Evolutionary conservation across 2,329 filamentous ascomycete species (phyloP).

Genomic region (Ophidiomyces ophidiicola): DNA sequence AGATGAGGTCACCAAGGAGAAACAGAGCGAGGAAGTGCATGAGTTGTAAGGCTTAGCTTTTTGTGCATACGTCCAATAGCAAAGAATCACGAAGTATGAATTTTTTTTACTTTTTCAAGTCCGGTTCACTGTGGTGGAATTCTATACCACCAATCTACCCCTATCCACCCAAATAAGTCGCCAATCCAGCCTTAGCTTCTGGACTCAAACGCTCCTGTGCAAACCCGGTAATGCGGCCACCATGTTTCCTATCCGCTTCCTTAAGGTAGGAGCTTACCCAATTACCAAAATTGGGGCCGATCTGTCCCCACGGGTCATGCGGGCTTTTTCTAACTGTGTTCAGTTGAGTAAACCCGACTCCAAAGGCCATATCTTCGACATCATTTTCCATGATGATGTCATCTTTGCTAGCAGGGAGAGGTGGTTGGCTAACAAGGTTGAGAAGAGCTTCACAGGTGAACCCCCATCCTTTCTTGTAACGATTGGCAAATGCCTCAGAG

Average conservation of each 20-base stretch:
- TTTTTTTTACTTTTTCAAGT: not conserved
- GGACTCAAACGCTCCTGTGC: slow-evolving; percentile 57
- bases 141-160: not conserved
- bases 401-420: slow-evolving; percentile 56
- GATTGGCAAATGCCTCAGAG: slow-evolving; percentile 67
- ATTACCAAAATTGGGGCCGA: slow-evolving; percentile 59
- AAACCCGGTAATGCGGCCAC: slow-evolving; percentile 57
- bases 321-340: slow-evolving; percentile 71
- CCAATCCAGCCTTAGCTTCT: slow-evolving; percentile 40
- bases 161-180: slow-evolving; percentile 31
- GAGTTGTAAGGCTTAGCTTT: too few species aligned
- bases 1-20: slow-evolving; percentile 14
- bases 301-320: slow-evolving; percentile 74
- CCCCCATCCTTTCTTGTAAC: slow-evolving; percentile 80
- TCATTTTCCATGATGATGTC: slow-evolving; percentile 77
- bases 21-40: slow-evolving; percentile 7
- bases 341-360: slow-evolving; percentile 83
- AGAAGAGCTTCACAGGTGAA: slow-evolving; percentile 83
- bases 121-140: not conserved
- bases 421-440: slow-evolving; percentile 78
- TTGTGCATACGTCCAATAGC: too few species aligned
- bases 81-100: not conserved
- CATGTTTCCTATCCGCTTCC: slow-evolving; percentile 61
- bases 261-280: slow-evolving; percentile 80
- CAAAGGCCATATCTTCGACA: slow-evolving; percentile 89